Evolutionary conservation across 306 rosid genomes (phyloP).

Genomic region (Gastrolobium villosum): DNA sequence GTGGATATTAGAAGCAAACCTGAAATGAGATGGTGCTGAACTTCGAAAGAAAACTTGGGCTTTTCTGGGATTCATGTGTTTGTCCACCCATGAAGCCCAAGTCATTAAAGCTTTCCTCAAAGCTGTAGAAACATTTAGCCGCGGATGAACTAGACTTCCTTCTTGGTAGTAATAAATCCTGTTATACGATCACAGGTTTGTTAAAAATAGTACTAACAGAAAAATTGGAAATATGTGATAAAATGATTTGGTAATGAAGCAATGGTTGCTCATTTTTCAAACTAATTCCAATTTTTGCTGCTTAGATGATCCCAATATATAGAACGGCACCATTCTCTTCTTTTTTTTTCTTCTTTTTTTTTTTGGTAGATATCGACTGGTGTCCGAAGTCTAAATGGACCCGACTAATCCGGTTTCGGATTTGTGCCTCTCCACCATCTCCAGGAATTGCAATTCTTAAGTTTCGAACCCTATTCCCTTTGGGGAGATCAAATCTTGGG

Average conservation of each 20-base stretch:
- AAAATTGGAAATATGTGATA: neutral
- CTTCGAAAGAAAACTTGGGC: constrained; percentile 87
- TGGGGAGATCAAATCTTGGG: no score
- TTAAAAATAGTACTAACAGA: constrained; percentile 16
- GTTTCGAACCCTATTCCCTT: no score
- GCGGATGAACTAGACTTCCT: constrained; percentile 79
- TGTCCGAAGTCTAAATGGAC: no score
- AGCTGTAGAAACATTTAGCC: constrained; percentile 75
- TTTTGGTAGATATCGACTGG: no score
- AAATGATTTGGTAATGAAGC: constrained; percentile 23
- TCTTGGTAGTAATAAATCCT: constrained; percentile 93
- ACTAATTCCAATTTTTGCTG: constrained; percentile 15
- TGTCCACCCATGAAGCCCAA: constrained; percentile 92
- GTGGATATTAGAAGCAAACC: constrained; percentile 58
- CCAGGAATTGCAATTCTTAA: no score
- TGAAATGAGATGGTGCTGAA: constrained; percentile 95
- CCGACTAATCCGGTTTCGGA: no score
- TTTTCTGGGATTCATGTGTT: constrained; percentile 65
- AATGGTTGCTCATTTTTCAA: constrained; percentile 29
- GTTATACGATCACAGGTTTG: constrained; percentile 48
- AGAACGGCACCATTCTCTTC: neutral
- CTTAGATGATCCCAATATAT: neutral
- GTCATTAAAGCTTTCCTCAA: constrained; percentile 79
- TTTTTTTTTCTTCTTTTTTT: no score
- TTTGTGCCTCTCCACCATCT: no score